Percentiles rank a stretch among this genome's conserved stretches.
Conservation (phyloP, 2,329 filamentous ascomycete genomes). For the Penicillium decumbens region DNA sequence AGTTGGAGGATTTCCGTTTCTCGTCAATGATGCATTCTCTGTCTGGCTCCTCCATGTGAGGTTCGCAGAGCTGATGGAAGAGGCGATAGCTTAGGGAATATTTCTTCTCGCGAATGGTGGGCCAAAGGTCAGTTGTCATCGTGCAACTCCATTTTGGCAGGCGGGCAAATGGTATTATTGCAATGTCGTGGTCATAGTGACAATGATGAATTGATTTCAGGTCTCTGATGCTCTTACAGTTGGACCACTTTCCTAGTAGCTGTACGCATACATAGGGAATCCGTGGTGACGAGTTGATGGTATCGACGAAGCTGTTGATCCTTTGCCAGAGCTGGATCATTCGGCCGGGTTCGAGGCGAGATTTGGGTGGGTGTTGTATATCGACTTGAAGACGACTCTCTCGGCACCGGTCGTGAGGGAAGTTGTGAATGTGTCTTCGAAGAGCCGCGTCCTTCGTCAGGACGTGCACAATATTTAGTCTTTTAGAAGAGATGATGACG, state of each 20-base stretch:
- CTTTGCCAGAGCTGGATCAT: not conserved
- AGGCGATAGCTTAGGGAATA: not conserved
- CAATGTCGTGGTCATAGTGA: slow-evolving; percentile 4
- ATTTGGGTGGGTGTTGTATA: not conserved
- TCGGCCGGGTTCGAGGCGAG: not conserved
- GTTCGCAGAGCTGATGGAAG: not conserved
- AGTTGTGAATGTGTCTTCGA: not conserved
- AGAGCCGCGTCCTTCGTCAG: not conserved
- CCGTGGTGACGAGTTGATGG: not conserved
- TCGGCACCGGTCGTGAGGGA: not conserved
- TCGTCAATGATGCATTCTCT: not conserved
- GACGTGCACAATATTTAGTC: not conserved
- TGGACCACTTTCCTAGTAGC: not conserved
- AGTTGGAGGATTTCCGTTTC: not conserved
- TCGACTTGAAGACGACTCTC: not conserved
- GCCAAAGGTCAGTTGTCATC: not conserved
- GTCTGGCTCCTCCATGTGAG: not conserved
- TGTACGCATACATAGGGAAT: not conserved
- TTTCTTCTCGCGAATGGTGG: not conserved
- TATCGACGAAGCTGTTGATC: not conserved
- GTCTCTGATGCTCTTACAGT: not conserved
- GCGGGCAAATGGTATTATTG: slow-evolving; percentile 2
- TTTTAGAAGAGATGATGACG: not conserved
- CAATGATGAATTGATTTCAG: not conserved
- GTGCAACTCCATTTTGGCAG: not conserved